Evolutionary conservation across 2,329 filamentous ascomycete species (phyloP).

Genomic region (Xylariaceae sp.): DNA sequence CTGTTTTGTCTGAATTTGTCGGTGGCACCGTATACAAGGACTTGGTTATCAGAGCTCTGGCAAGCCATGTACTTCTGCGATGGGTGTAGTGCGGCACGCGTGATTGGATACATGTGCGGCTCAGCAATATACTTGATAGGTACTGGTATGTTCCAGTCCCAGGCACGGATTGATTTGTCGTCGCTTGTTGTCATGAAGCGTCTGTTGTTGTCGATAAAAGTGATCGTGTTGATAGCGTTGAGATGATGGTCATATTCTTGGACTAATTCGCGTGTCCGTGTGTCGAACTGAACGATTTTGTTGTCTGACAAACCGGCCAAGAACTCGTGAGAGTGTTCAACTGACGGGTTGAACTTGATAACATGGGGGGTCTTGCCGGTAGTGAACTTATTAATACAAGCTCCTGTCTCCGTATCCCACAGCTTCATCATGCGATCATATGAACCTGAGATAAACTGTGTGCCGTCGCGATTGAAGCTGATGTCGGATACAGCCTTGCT

Average conservation of each 20-base stretch:
- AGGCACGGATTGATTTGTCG: constrained; percentile 93
- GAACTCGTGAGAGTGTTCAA: constrained; percentile 83
- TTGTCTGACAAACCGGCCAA: constrained; percentile 97
- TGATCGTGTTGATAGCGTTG: constrained; percentile 97
- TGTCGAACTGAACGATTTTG: constrained; percentile 98
- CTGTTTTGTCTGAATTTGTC: constrained; percentile 97
- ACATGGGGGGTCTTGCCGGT: constrained; percentile 96
- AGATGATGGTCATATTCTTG: constrained; percentile 99
- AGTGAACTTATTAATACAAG: constrained; percentile 85
- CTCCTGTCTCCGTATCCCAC: constrained; percentile 96
- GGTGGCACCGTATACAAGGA: constrained; percentile 90
- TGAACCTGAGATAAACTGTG: constrained; percentile 85
- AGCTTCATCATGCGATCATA: constrained; percentile 97
- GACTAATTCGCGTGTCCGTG: constrained; percentile 76
- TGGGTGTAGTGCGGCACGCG: constrained; percentile 82
- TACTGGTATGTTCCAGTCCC: constrained; percentile 98
- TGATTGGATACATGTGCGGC: constrained; percentile 97
- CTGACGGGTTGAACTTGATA: constrained; percentile 86
- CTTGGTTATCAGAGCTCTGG: constrained; percentile 93
- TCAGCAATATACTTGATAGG: constrained; percentile 99
- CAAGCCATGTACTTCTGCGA: constrained; percentile 93
- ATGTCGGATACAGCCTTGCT: constrained; percentile 88
- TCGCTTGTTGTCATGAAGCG: constrained; percentile 98
- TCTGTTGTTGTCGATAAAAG: constrained; percentile 91
- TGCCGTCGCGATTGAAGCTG: constrained; percentile 82